Evolutionary conservation across 2,329 filamentous ascomycete genomes (phyloP).

Genomic region (Ophiocordyceps camponoti-leonardi): DNA sequence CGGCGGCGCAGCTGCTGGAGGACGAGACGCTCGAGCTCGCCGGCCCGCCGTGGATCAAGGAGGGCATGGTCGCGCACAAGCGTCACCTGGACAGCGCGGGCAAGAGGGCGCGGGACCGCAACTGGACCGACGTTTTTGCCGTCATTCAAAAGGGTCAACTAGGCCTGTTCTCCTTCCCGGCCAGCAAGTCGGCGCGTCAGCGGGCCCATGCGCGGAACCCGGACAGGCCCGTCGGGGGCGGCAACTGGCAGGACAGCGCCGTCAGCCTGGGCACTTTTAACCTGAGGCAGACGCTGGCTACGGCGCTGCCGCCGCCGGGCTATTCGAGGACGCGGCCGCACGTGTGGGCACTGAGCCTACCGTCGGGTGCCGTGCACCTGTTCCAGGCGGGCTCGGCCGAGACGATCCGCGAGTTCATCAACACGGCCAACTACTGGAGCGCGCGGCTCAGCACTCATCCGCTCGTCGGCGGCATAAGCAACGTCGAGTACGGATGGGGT

Average conservation of each 20-base stretch:
- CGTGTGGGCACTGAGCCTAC: constrained; percentile 86
- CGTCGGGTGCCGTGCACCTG: constrained; percentile 87
- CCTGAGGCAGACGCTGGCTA: constrained; percentile 81
- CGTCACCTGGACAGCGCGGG: constrained; percentile 84
- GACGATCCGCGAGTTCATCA: constrained; percentile 87
- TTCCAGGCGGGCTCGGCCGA: constrained; percentile 95
- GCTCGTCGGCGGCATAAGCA: constrained; percentile 80
- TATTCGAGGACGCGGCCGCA: constrained; percentile 83
- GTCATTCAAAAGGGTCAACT: constrained; percentile 91
- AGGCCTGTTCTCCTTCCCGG: constrained; percentile 82
- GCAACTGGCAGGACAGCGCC: constrained; percentile 96
- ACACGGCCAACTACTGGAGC: constrained; percentile 94
- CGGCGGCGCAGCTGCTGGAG: constrained; percentile 54
- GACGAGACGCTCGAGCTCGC: constrained; percentile 84
- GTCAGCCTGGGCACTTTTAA: constrained; percentile 77
- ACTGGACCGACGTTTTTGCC: constrained; percentile 90
- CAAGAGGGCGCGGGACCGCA: constrained; percentile 83
- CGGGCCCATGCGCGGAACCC: constrained; percentile 40
- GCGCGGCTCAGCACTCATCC: constrained; percentile 88
- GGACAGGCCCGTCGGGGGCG: constrained; percentile 63
- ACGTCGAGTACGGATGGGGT: constrained; percentile 95
- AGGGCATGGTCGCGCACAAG: constrained; percentile 90
- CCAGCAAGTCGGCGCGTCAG: constrained; percentile 57
- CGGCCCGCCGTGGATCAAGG: constrained; percentile 96
- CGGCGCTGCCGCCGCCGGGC: constrained; percentile 72